Conservation (phyloP, 495 filamentous ascomycete species). For the Daldinia loculata region DNA sequence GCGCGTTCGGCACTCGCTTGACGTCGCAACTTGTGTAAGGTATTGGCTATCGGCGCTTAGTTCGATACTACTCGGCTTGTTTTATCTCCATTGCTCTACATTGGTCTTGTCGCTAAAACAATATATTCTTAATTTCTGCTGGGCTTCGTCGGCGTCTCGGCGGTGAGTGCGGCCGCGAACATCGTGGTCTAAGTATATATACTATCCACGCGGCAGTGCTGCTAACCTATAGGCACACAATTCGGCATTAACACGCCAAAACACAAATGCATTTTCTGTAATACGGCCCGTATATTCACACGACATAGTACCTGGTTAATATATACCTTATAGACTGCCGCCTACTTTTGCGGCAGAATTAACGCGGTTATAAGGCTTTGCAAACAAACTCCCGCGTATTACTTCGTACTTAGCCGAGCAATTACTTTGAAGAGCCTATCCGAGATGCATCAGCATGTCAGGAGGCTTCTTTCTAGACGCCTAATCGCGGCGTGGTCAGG, state of each 20-base stretch:
- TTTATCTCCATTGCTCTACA: constrained; percentile 5
- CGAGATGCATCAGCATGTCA: not conserved
- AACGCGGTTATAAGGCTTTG: not conserved
- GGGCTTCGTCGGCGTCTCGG: constrained; percentile 28
- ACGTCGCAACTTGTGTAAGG: constrained; percentile 12
- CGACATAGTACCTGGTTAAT: not conserved
- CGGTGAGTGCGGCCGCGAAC: constrained; percentile 1
- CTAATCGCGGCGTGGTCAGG: not conserved
- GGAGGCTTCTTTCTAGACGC: not conserved
- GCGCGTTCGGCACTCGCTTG: constrained; percentile 40
- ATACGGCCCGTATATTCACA: not conserved
- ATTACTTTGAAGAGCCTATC: constrained; percentile 1
- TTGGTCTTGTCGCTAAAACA: constrained; percentile 6
- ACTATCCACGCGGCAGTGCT: constrained; percentile 11
- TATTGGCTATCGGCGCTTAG: constrained; percentile 29
- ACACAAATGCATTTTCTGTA: constrained; percentile 1
- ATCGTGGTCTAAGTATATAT: constrained; percentile 1
- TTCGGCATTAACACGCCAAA: constrained; percentile 13
- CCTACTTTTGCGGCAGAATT: not conserved
- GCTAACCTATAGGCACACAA: not conserved
- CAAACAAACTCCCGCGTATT: not conserved
- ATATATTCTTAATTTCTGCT: constrained; percentile 20
- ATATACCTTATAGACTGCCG: not conserved
- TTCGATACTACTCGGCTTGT: constrained; percentile 15
- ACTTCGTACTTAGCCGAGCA: not conserved